phyloP scores from a whole-genome alignment of 1,284 basidiomycete species.

The Sutorius eximius region DNA sequence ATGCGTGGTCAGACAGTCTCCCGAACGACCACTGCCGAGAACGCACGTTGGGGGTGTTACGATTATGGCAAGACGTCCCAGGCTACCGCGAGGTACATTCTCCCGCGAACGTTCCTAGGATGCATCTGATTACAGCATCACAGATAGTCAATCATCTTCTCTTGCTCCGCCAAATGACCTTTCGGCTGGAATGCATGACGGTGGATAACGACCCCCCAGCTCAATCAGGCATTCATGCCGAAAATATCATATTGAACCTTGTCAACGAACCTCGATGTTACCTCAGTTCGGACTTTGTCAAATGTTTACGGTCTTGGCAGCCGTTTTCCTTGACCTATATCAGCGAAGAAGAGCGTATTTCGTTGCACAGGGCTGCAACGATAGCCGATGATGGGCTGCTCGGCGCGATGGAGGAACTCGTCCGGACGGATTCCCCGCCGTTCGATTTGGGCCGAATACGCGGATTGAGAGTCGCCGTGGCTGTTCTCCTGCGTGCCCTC shows the following conservation, averaged over 20 bases:
- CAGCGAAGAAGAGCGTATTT: slow-evolving; percentile 54
- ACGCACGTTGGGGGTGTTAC: slow-evolving; percentile 57
- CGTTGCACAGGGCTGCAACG: slow-evolving; percentile 57
- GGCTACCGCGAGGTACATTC: slow-evolving; percentile 44
- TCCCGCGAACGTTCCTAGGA: slow-evolving; percentile 21
- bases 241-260: slow-evolving; percentile 64
- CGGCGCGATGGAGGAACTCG: slow-evolving; percentile 62
- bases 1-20: slow-evolving; percentile 77
- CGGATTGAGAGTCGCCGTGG: slow-evolving; percentile 60
- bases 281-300: slow-evolving; percentile 54
- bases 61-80: slow-evolving; percentile 61
- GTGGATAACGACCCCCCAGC: slow-evolving; percentile 59
- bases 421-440: slow-evolving; percentile 24
- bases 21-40: slow-evolving; percentile 63
- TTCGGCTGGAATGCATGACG: slow-evolving; percentile 29
- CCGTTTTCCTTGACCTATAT: slow-evolving; percentile 57
- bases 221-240: slow-evolving; percentile 61
- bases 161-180: slow-evolving; percentile 29
- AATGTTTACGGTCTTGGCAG: slow-evolving; percentile 48
- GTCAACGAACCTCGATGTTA: slow-evolving; percentile 60
- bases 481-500: slow-evolving; percentile 54
- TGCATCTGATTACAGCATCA: slow-evolving; percentile 4
- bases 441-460: slow-evolving; percentile 51
- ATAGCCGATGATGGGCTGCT: slow-evolving; percentile 64
- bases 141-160: slow-evolving; percentile 31